Evolutionary conservation across 1,284 basidiomycete species (phyloP).

Genomic region (Trametes versicolor): DNA sequence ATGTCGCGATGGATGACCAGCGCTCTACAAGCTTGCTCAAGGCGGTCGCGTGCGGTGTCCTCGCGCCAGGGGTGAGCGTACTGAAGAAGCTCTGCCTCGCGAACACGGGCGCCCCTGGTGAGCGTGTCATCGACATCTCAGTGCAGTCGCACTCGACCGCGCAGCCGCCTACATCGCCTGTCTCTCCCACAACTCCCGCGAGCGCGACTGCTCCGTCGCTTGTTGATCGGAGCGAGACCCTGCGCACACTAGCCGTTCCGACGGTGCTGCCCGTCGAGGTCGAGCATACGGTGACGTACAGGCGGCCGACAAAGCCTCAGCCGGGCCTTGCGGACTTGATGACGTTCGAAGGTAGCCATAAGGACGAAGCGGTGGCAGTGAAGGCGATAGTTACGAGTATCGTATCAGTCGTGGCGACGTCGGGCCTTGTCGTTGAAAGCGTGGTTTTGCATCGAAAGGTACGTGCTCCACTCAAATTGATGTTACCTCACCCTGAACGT

Average conservation of each 20-base stretch:
- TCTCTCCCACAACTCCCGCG: slow-evolving; percentile 23
- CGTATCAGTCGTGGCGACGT: slow-evolving; percentile 63
- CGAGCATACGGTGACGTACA: slow-evolving; percentile 61
- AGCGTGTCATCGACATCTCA: slow-evolving; percentile 79
- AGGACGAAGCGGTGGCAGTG: slow-evolving; percentile 61
- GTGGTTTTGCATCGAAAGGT: slow-evolving; percentile 60
- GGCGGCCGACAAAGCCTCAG: slow-evolving; percentile 48
- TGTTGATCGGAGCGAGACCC: slow-evolving; percentile 64
- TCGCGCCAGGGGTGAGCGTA: slow-evolving; percentile 63
- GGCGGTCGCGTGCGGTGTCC: slow-evolving; percentile 68
- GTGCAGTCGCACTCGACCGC: slow-evolving; percentile 63
- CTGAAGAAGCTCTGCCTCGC: slow-evolving; percentile 69
- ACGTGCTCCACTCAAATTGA: too few species aligned
- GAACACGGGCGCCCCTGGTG: slow-evolving; percentile 68
- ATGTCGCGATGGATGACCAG: slow-evolving; percentile 67
- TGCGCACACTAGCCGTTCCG: slow-evolving; percentile 70
- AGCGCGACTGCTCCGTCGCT: slow-evolving; percentile 31
- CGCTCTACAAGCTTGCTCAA: slow-evolving; percentile 78
- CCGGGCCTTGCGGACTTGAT: slow-evolving; percentile 60
- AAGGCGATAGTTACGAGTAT: slow-evolving; percentile 64
- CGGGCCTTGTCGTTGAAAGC: slow-evolving; percentile 61
- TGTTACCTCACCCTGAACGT: too few species aligned
- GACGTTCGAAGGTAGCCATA: slow-evolving; percentile 64
- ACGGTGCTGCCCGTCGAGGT: slow-evolving; percentile 64
- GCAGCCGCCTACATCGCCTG: slow-evolving; percentile 34